Percentiles rank a stretch among this genome's conserved stretches.
These are phyloP conservation scores for Periconia sp. DNA, from an alignment of 2,329 filamentous ascomycete genomes.

Conservation along the genomic window DNA sequence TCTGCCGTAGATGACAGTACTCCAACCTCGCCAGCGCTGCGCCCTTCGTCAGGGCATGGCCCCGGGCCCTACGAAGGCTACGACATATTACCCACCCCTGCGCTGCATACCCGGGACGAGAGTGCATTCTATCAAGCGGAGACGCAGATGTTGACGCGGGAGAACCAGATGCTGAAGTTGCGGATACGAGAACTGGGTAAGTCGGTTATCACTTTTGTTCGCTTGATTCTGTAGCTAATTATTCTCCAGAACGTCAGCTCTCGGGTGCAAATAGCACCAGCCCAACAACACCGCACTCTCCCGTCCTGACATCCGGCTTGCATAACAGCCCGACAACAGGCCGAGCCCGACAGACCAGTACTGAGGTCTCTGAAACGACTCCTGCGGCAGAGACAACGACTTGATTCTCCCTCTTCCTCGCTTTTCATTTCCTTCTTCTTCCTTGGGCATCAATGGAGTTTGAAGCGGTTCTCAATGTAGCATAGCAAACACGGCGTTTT, in stretches of 20 bases:
- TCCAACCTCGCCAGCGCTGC: constrained; percentile 52
- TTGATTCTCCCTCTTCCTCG: background rate
- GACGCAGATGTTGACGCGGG: constrained; percentile 73
- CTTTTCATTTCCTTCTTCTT: background rate
- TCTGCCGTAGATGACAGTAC: constrained; percentile 56
- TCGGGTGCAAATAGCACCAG: constrained; percentile 33
- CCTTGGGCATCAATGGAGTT: background rate
- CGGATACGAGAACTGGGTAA: constrained; percentile 73
- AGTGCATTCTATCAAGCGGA: constrained; percentile 80
- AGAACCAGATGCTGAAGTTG: constrained; percentile 81
- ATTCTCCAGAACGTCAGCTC: constrained; percentile 37
- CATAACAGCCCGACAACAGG: constrained; percentile 22
- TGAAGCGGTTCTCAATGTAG: background rate
- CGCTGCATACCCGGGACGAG: constrained; percentile 59
- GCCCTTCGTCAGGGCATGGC: constrained; percentile 48
- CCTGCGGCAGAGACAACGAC: background rate
- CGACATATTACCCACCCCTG: constrained; percentile 61
- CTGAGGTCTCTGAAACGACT: background rate
- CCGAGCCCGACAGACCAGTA: constrained; percentile 4
- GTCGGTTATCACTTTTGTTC: background rate
- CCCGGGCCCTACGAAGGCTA: constrained; percentile 50
- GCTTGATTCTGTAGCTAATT: constrained; percentile 3
- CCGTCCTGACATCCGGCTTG: constrained; percentile 29
- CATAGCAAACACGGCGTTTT: background rate
- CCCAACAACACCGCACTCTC: constrained; percentile 31